Base-by-base conservation (phyloP, 73 alveolate genomes). In the Halteria grandinella region DNA sequence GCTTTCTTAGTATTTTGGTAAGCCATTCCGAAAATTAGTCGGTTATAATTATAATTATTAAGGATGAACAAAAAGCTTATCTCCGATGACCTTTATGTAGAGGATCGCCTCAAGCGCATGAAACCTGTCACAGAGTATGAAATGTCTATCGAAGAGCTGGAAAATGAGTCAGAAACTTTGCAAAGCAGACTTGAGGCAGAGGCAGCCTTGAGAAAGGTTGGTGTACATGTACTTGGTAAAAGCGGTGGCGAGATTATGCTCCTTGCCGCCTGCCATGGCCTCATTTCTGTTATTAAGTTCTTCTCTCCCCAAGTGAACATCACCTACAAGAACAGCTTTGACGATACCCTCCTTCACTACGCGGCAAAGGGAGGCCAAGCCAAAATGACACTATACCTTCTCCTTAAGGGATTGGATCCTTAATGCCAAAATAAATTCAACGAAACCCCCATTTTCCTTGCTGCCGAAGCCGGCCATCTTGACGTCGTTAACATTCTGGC, bases 361-460 rank as follows among this genome's bases (percentile, higher is more conserved):
- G 95, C 95, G 3, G 69, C 86, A 15, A 79, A 79, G 58, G 91
- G 95, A 0, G 91, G 89, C 2, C 34, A 87, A n/a, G 54, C 88
- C n/a, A 78, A 79, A 47, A 87, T 71, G 73, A 71, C 69, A 1
- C 55, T 45, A 0, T 71, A 64, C 33, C 62, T 87, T 8, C 33
- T 79, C 40, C 40, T 72, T 24, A 63, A 55, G 29, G 87, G 85
- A 0, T 54, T 75, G 24, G 31, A 54, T 32, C 91, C 95, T 10
- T 31, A 34, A 54, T 64, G 43, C 7, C 8, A 52, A 41, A 87
- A 87, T 59, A 72, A 79, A 52, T 87, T 87, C 49, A 34, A 50
- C 45, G 91, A 87, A 60, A 71, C 89, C 28, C 95, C 95, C 15
- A 27, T 87, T 1, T 80, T 79, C 70, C 33, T 51, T 24, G 95